Conservation (phyloP, 2,329 filamentous ascomycete species). For the Zymoseptoria ardabiliae region DNA sequence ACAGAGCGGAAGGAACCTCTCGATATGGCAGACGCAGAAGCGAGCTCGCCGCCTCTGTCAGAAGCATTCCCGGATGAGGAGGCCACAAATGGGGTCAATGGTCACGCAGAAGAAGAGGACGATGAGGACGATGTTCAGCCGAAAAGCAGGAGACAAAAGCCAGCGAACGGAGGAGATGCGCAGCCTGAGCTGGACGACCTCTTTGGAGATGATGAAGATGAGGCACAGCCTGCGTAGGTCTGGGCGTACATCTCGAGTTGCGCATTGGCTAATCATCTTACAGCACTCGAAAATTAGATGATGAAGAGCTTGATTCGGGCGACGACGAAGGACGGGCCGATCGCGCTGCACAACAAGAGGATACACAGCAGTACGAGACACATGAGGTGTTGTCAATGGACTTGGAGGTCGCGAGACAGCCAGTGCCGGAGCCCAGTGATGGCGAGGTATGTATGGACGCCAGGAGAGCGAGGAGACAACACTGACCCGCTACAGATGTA, state of each 20-base stretch:
- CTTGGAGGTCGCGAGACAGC: constrained; percentile 60
- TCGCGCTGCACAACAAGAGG: constrained; percentile 46
- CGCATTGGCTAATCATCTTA: constrained; percentile 2
- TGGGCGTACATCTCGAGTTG: not conserved
- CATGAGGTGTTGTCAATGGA: constrained; percentile 51
- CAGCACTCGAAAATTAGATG: constrained; percentile 40
- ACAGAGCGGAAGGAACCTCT: constrained; percentile 21
- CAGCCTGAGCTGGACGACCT: constrained; percentile 33
- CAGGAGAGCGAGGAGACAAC: not conserved
- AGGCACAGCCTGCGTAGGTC: constrained; percentile 22
- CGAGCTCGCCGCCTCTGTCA: constrained; percentile 5
- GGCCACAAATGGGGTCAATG: constrained; percentile 10
- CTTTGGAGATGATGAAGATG: constrained; percentile 38
- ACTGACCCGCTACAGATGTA: constrained; percentile 47
- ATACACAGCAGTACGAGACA: constrained; percentile 37
- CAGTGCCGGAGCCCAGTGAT: constrained; percentile 62
- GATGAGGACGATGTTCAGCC: constrained; percentile 18
- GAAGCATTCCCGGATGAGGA: constrained; percentile 16
- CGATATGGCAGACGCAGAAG: constrained; percentile 12
- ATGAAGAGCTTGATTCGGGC: constrained; percentile 57
- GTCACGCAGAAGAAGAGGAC: constrained; percentile 11
- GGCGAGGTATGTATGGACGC: constrained; percentile 50
- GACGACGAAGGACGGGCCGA: constrained; percentile 59
- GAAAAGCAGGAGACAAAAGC: constrained; percentile 14
- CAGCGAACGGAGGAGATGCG: constrained; percentile 15